Percentiles rank a stretch among this genome's conserved stretches.
phyloP scores from a whole-genome alignment of 129 eudicot genomes.

The Dittrichia graveolens region DNA sequence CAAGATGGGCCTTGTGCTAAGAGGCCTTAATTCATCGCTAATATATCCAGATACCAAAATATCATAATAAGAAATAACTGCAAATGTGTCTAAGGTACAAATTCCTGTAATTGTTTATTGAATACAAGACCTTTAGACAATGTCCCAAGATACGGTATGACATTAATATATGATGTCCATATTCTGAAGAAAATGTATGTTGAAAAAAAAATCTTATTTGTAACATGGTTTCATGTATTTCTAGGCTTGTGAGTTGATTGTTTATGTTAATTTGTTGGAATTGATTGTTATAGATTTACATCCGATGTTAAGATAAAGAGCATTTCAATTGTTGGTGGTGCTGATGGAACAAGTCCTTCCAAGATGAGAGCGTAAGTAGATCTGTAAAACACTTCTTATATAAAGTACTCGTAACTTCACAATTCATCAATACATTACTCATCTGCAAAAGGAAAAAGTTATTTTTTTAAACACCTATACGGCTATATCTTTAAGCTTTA shows the following conservation, averaged over 20 bases:
- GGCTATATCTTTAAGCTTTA: neutral
- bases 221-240: slow-evolving; percentile 3
- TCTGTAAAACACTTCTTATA: neutral
- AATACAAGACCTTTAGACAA: slow-evolving; percentile 4
- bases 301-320: slow-evolving; percentile 98
- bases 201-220: neutral
- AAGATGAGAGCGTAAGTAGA: slow-evolving; percentile 97
- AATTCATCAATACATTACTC: neutral
- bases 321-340: slow-evolving; percentile 92
- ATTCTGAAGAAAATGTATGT: neutral
- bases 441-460: neutral
- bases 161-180: slow-evolving; percentile 5
- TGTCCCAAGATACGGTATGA: slow-evolving; percentile 4
- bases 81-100: slow-evolving; percentile 10
- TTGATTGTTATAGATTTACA: slow-evolving; percentile 65
- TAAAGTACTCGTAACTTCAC: no score
- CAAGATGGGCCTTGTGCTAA: neutral
- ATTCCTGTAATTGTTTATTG: slow-evolving; percentile 2
- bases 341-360: slow-evolving; percentile 97
- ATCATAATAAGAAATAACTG: neutral
- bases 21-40: neutral
- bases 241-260: slow-evolving; percentile 9
- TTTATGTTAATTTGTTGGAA: slow-evolving; percentile 16
- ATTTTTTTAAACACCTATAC: neutral
- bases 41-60: slow-evolving; percentile 15